phyloP scores from a whole-genome alignment of 371 early-diverging fungal species.

The Mortierella sp. region DNA sequence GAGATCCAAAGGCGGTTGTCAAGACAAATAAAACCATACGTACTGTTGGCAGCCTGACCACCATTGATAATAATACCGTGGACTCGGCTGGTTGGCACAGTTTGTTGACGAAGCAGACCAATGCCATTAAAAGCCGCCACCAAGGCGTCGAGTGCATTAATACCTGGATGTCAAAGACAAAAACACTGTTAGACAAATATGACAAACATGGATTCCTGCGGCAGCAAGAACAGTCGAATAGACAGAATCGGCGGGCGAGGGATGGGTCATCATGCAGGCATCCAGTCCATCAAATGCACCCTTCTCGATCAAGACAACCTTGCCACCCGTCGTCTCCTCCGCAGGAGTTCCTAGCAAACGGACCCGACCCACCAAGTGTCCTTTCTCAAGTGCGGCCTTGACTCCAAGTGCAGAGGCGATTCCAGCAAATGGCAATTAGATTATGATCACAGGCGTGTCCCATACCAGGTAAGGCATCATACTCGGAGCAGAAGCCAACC shows the following conservation, averaged over 20 bases:
- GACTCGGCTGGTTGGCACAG: constrained; percentile 64
- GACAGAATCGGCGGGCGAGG: too few relatives aligned
- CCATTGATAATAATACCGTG: constrained; percentile 84
- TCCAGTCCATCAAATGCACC: constrained; percentile 75
- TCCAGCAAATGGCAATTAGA: constrained; percentile 76
- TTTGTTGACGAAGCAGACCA: constrained; percentile 69
- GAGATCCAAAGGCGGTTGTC: too few relatives aligned
- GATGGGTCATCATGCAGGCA: constrained; percentile 84
- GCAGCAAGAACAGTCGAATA: too few relatives aligned
- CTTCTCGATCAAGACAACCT: constrained; percentile 70
- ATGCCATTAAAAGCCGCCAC: constrained; percentile 63
- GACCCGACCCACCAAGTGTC: constrained; percentile 67
- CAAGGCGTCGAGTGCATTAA: constrained; percentile 74
- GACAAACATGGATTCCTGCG: too few relatives aligned
- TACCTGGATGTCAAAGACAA: constrained; percentile 58
- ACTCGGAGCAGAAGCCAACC: constrained; percentile 59
- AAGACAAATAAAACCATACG: too few relatives aligned
- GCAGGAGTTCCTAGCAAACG: constrained; percentile 86
- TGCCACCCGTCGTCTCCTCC: constrained; percentile 81
- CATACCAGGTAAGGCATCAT: constrained; percentile 59
- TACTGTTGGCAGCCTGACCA: constrained; percentile 69
- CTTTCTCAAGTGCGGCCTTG: constrained; percentile 62
- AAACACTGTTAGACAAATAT: not conserved
- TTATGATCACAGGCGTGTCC: constrained; percentile 81
- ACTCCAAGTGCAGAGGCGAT: constrained; percentile 70